Conservation (phyloP, 2,329 filamentous ascomycete genomes). For the Claviceps sp. region DNA sequence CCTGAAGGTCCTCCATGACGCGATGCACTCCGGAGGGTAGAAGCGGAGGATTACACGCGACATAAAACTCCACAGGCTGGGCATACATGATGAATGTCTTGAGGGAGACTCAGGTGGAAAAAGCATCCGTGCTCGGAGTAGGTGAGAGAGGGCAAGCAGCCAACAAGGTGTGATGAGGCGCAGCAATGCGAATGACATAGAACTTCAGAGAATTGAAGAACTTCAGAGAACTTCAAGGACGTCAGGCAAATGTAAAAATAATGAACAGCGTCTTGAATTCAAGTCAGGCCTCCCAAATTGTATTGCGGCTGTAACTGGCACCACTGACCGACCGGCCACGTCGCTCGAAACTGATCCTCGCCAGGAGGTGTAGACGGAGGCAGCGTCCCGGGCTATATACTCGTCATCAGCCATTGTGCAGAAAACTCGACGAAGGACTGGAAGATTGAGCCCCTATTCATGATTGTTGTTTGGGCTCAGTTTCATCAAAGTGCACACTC, state of each 20-base stretch:
- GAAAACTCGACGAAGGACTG: no score
- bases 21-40: conserved; percentile 16
- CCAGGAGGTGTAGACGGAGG: background rate
- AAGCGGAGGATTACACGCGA: conserved; percentile 22
- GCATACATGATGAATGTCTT: background rate
- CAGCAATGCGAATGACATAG: background rate
- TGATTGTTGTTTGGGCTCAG: background rate
- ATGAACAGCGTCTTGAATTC: background rate
- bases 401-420: no score
- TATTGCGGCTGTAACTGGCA: background rate
- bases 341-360: background rate
- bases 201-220: no score
- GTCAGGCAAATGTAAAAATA: background rate
- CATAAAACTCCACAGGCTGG: conserved; percentile 17
- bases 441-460: background rate
- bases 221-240: background rate
- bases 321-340: background rate
- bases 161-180: background rate
- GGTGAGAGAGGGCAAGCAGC: background rate
- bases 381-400: background rate
- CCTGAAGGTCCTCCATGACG: conserved; percentile 10
- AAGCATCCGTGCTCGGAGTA: background rate
- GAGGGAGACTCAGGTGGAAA: no score
- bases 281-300: background rate
- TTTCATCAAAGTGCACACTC: no score